Evolutionary conservation across 2,329 filamentous ascomycete genomes (phyloP).

Genomic region (Monilinia polystroma): DNA sequence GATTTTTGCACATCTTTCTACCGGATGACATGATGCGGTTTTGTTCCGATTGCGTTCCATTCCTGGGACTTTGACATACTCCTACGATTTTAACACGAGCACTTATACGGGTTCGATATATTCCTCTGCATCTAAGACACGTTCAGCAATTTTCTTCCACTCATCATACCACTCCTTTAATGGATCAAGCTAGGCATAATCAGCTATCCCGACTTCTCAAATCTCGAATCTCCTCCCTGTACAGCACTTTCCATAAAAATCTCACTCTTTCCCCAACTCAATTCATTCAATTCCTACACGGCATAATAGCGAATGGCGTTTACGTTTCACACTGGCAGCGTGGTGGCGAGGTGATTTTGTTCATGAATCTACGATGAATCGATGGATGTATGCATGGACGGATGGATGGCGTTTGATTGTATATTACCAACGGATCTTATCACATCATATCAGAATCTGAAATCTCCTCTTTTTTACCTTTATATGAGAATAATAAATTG

Average conservation of each 20-base stretch:
- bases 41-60: not conserved
- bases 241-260: not conserved
- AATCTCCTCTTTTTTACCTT: conserved; percentile 11
- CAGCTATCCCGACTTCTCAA: not conserved
- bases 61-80: not conserved
- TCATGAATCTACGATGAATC: conserved; percentile 15
- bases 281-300: not conserved
- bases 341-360: conserved; percentile 10
- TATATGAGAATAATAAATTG: not conserved
- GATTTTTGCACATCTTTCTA: not conserved
- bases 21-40: not conserved
- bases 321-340: conserved; percentile 8
- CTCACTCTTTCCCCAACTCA: not conserved
- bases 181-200: not conserved
- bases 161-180: not conserved
- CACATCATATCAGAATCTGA: conserved; percentile 8
- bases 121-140: not conserved
- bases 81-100: not conserved
- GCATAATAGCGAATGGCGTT: conserved; percentile 18
- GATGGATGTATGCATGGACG: not conserved
- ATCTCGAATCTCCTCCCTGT: not conserved
- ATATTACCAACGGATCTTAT: conserved; percentile 11
- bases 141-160: not conserved
- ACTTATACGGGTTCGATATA: not conserved
- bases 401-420: conserved; percentile 17